Conservation (phyloP, 2,329 filamentous ascomycete species). For the Clonostachys chloroleuca region DNA sequence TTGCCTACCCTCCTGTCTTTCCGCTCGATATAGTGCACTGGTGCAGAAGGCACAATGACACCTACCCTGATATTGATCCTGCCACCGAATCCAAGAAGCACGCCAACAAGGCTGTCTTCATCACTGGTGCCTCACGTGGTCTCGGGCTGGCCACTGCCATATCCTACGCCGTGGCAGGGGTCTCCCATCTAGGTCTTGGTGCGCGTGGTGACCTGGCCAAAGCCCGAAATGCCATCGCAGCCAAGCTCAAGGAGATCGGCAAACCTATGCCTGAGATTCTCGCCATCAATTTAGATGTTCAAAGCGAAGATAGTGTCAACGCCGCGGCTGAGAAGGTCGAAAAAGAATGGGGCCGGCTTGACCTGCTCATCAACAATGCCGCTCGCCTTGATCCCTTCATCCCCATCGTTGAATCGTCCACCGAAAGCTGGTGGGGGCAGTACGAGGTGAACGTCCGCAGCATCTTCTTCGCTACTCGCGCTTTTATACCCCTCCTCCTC, state of each 20-base stretch:
- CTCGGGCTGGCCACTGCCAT: conserved; percentile 48
- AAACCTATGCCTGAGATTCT: conserved; percentile 24
- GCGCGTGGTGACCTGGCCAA: conserved; percentile 38
- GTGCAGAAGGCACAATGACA: background rate
- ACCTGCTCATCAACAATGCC: conserved; percentile 4
- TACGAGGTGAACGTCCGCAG: conserved; percentile 3
- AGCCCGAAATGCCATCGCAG: conserved; percentile 16
- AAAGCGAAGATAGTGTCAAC: conserved; percentile 5
- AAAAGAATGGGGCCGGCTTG: conserved; percentile 4
- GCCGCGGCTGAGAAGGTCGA: conserved; percentile 14
- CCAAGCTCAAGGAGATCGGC: conserved; percentile 21
- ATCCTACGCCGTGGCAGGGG: conserved; percentile 50
- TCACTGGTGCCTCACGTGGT: conserved; percentile 50
- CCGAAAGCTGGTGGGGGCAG: conserved; percentile 25
- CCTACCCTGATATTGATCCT: conserved; percentile 44
- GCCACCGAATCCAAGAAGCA: conserved; percentile 22
- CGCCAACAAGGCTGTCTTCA: conserved; percentile 32
- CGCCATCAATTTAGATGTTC: conserved; percentile 25
- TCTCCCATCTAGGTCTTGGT: conserved; percentile 42
- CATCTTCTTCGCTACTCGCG: background rate
- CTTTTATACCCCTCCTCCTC: conserved; percentile 1
- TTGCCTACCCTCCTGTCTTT: too few species aligned
- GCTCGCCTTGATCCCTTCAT: background rate
- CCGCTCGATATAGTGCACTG: background rate
- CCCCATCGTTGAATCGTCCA: conserved; percentile 26